A percentile compares a stretch with the other conserved stretches of the same genome.
Evolutionary conservation across 805 yeast species (phyloP).

Genomic region (Candida xyloterini): DNA sequence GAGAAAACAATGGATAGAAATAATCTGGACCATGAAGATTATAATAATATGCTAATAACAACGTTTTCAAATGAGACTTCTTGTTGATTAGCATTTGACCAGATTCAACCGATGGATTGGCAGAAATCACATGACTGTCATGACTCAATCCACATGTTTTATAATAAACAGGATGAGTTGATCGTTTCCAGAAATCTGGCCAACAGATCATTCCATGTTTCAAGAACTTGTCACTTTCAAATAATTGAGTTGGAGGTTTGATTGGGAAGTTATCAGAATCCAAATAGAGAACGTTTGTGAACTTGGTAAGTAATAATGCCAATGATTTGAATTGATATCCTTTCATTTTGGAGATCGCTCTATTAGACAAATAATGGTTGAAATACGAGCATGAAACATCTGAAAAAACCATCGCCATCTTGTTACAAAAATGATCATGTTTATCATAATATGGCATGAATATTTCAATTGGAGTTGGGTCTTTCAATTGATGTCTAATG

Average conservation of each 20-base stretch:
- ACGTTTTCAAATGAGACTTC: constrained; percentile 52
- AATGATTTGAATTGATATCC: constrained; percentile 52
- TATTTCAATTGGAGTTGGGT: constrained; percentile 43
- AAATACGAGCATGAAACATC: constrained; percentile 45
- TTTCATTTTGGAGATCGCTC: constrained; percentile 13
- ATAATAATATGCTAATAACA: constrained; percentile 60
- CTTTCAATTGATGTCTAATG: constrained; percentile 27
- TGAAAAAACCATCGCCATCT: constrained; percentile 34
- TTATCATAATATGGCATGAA: constrained; percentile 45
- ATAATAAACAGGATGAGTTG: constrained; percentile 55
- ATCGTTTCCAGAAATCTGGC: constrained; percentile 70
- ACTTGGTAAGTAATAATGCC: constrained; percentile 44
- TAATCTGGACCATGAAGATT: constrained; percentile 63
- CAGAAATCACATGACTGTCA: constrained; percentile 27
- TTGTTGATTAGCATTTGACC: constrained; percentile 68
- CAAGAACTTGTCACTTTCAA: constrained; percentile 41
- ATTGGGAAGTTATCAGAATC: constrained; percentile 51
- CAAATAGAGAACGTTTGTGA: constrained; percentile 44
- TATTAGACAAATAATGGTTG: constrained; percentile 29
- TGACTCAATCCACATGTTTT: constrained; percentile 43
- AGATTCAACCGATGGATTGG: constrained; percentile 65
- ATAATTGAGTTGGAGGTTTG: constrained; percentile 38
- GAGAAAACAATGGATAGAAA: constrained; percentile 66
- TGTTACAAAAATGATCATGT: constrained; percentile 44
- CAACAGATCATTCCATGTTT: constrained; percentile 50